phyloP scores from a whole-genome alignment of 2,329 filamentous ascomycete species.

The Fusarium circinatum region DNA sequence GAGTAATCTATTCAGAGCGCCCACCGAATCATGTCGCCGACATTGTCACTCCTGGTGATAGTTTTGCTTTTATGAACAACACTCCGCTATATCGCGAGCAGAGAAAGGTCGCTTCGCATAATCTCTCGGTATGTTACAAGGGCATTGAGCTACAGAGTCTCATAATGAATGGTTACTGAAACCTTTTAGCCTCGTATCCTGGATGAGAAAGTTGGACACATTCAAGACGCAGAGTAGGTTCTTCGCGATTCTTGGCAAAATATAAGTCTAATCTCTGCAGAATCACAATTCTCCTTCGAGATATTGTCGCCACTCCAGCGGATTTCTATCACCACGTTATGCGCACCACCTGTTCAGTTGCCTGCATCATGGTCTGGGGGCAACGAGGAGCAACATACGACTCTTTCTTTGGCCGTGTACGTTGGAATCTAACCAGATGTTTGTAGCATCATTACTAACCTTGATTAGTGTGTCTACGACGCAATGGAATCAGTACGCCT shows the following conservation, averaged over 20 bases:
- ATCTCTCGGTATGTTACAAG: background rate
- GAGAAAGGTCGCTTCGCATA: background rate
- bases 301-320: background rate
- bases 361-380: background rate
- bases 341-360: background rate
- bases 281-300: background rate
- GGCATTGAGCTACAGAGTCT: fast-evolving
- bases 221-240: background rate
- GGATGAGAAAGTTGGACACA: background rate
- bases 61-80: background rate
- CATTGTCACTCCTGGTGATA: background rate
- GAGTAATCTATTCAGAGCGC: background rate
- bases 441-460: background rate
- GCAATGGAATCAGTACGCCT: background rate
- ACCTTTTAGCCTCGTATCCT: background rate
- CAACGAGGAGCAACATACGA: background rate
- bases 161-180: background rate
- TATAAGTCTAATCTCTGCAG: background rate
- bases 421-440: background rate
- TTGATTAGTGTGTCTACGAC: background rate
- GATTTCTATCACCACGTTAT: background rate
- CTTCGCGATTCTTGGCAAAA: background rate
- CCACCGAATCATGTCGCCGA: background rate
- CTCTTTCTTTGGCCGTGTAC: background rate
- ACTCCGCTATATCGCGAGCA: background rate